Evolutionary conservation across 2,329 filamentous ascomycete species (phyloP), one percentile per base, ranked within the genome.

Genomic region (Diaporthe nobilis): DNA sequence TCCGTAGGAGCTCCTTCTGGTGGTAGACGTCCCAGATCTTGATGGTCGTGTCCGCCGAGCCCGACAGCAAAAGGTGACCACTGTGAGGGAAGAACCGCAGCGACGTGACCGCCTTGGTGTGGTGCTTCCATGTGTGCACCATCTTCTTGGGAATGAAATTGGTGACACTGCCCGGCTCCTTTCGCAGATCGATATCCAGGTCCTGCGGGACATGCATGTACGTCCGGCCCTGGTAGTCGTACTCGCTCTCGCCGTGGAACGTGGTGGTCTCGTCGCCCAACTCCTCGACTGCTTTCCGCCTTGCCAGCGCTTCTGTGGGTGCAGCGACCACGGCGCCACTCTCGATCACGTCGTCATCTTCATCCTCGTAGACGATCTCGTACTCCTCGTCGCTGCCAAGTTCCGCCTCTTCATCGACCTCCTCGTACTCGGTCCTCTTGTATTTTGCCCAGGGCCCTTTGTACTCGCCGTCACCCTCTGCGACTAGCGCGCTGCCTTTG

Each of bases 131-230:
- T 39, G 94, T 94, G 82, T 98, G 94, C 63, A 98, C 89, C 80
- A 97, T 89, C 86, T 98, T 98, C 89, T 98, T 98, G 51, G 97
- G 97, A 75, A 97, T 95, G 82, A 92, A 99, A 84, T 98, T 98
- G 82, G 96, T 96, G 82, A 91, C 85, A 81, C 93, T 95, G 80
- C 94, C 94, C 60, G 89, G 84, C 77, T 97, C 95, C 85, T 97
- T 97, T 78, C 89, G 90, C 80, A 99, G 88, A 82, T 98, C 94
- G 82, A 98, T 88, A 81, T 95, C 94, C 85, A 98, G 86, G 83
- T 98, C 96, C 83, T 95, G 95, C 4, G 97, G 97, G 61, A 98
- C 90, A 85, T 99, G 97, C 96, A 99, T 98, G 83, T 98, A 99
- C 47, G 96, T 98, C 78, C 97, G 90, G 65, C 97, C 97, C 83